Evolutionary conservation across 2,329 filamentous ascomycete genomes (phyloP), one percentile per base, ranked within the genome.

Genomic region (Trichoderma breve): DNA sequence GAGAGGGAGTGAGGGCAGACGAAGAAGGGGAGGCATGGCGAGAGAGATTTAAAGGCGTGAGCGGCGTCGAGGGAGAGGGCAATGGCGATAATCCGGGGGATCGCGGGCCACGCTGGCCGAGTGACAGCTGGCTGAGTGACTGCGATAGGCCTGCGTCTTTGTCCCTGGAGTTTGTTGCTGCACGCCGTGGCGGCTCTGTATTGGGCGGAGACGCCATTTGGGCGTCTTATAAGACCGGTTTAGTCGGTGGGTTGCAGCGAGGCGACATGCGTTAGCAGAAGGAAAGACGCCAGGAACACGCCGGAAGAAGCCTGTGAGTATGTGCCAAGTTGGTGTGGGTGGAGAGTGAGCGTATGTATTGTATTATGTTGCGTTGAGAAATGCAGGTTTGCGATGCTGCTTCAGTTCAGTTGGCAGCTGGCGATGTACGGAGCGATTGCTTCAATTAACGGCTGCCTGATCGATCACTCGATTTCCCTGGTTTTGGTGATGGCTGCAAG

Each of bases 111-210:
- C 78, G 73, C 18, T 81, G 79, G 2, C 76, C 80, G 62, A 86
- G 78, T 21, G 84, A 83, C 21, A 87, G 83, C 70, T 84, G 83
- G 72, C 81, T 80, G 67, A 86, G 79, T 30, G 84, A 84, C 69
- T 81, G 80, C 43, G 82, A 78, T 73, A 85, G 77, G 65, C 80
- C 82, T 62, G 71, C 79, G 57, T 78, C 76, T 70, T 81, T 78
- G 57, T 77, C 75, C 68, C 76, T 75, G 72, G 72, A 79, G 73
- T 24, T 36, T 63, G 60, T 36, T 63, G 81, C 80, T 74, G 79
- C 79, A 72, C 80, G 81, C 75, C 79, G 78, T 69, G 78, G 74
- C 55, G 81, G 77, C 76, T 76, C 73, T 73, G 79, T 74, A 62
- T 74, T 74, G 67, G 78, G 75, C 36, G 77, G 65, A 72, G 39